Percentiles rank a stretch among this genome's conserved stretches.
Evolutionary conservation across 495 filamentous ascomycete species (phyloP).

Genomic region (Cercophora samala): DNA sequence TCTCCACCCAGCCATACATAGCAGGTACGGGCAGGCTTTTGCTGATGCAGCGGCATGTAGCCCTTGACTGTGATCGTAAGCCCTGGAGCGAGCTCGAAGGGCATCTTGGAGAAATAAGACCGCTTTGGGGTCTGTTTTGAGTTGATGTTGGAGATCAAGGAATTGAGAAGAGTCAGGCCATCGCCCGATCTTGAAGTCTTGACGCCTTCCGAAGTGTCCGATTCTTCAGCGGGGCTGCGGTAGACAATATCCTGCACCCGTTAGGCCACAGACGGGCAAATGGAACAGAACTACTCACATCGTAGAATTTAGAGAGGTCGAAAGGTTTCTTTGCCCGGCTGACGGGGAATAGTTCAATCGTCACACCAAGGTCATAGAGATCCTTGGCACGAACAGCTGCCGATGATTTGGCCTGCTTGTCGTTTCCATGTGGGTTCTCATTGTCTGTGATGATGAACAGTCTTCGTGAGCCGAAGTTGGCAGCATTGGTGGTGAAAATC

Average conservation of each 20-base stretch:
- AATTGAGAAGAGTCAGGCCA: slow-evolving; percentile 76
- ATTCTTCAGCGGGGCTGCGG: slow-evolving; percentile 56
- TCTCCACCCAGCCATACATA: slow-evolving; percentile 86
- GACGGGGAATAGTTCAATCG: slow-evolving; percentile 92
- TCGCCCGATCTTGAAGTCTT: slow-evolving; percentile 56
- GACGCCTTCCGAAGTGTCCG: slow-evolving; percentile 42
- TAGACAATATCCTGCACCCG: slow-evolving; percentile 73
- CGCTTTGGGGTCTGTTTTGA: slow-evolving; percentile 86
- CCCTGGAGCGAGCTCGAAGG: slow-evolving; percentile 80
- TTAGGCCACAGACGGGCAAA: slow-evolving; percentile 21
- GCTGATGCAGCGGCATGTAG: slow-evolving; percentile 81
- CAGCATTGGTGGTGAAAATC: slow-evolving; percentile 90
- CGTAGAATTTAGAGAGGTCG: slow-evolving; percentile 84
- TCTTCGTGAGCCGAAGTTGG: slow-evolving; percentile 87
- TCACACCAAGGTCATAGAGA: slow-evolving; percentile 89
- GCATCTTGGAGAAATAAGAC: slow-evolving; percentile 77
- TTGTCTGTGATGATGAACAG: slow-evolving; percentile 96
- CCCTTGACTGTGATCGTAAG: slow-evolving; percentile 88
- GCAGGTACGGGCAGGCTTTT: slow-evolving; percentile 72
- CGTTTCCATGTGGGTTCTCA: slow-evolving; percentile 75
- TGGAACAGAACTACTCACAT: slow-evolving; percentile 51
- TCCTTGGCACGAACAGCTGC: slow-evolving; percentile 89
- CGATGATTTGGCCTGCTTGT: slow-evolving; percentile 66
- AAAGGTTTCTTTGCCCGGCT: slow-evolving; percentile 71
- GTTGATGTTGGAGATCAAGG: slow-evolving; percentile 83